Evolutionary conservation across 2,329 filamentous ascomycete species (phyloP).

Genomic region (Sporothrix mexicana): DNA sequence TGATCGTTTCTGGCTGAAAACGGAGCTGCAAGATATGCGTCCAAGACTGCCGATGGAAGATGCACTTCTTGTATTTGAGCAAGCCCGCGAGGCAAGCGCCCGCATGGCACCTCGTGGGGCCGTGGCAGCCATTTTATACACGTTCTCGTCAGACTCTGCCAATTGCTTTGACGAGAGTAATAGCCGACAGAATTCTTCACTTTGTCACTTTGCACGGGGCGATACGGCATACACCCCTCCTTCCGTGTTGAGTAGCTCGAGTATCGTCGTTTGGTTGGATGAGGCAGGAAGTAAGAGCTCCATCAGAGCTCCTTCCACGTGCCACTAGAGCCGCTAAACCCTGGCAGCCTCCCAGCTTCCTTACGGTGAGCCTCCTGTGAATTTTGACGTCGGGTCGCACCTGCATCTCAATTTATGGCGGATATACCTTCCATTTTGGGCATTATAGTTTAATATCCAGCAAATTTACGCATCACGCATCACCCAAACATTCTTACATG

Average conservation of each 20-base stretch:
- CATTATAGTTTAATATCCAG: no score
- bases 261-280: no score
- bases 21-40: background rate
- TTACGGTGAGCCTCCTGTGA: no score
- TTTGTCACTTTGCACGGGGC: constrained; percentile 3
- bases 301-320: constrained; percentile 4
- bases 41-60: constrained; percentile 6
- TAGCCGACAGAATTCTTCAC: background rate
- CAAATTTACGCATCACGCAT: no score
- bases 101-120: background rate
- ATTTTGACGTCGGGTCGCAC: no score
- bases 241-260: background rate
- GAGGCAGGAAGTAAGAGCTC: background rate
- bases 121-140: constrained; percentile 1
- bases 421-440: no score
- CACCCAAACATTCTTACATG: no score
- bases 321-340: background rate
- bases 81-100: background rate
- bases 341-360: no score
- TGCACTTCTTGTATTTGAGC: background rate
- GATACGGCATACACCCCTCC: background rate
- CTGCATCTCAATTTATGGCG: no score
- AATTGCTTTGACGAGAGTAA: background rate
- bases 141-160: background rate
- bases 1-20: background rate